These are phyloP conservation scores for Sclerospora graminicola DNA, from an alignment of 352 stramenopile genomes.

Conservation along the genomic window DNA sequence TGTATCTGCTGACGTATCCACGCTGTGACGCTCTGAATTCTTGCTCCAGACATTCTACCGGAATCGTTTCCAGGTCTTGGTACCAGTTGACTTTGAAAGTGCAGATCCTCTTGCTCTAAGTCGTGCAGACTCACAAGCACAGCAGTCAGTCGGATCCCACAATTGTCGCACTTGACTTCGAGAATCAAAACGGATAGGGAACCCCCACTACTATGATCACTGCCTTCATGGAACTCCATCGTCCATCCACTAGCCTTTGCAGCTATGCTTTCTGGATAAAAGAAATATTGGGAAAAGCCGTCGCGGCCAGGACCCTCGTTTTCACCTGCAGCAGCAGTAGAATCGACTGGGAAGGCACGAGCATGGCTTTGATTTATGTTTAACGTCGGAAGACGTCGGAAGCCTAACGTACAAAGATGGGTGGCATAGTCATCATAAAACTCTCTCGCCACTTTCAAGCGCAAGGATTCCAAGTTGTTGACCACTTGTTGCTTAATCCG, in stretches of 20 bases:
- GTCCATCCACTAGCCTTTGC: conserved; percentile 16
- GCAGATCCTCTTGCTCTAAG: conserved; percentile 49
- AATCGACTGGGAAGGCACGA: conserved; percentile 12
- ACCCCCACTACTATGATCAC: conserved; percentile 1
- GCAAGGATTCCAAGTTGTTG: conserved; percentile 53
- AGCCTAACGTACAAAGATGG: conserved; percentile 55
- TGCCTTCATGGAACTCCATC: conserved; percentile 1
- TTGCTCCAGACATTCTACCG: conserved; percentile 18
- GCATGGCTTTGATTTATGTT: conserved; percentile 12
- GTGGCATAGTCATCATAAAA: conserved; percentile 63
- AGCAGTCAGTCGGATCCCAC: conserved; percentile 48
- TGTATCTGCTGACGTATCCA: conserved; percentile 45
- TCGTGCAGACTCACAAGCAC: conserved; percentile 54
- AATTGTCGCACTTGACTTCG: conserved; percentile 66
- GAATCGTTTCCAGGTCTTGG: conserved; percentile 4
- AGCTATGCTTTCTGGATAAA: conserved; percentile 31
- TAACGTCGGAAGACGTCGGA: conserved; percentile 42
- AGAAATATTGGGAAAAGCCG: conserved; percentile 65
- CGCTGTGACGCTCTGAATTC: conserved; percentile 35
- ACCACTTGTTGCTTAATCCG: conserved; percentile 69
- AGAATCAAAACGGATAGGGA: conserved; percentile 37
- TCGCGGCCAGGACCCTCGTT: conserved; percentile 27
- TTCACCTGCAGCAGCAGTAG: conserved; percentile 8
- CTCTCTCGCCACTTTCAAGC: conserved; percentile 54
- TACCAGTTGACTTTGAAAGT: conserved; percentile 34